Base-by-base conservation (phyloP, 2,329 filamentous ascomycete species). In the Fusarium sp. region DNA sequence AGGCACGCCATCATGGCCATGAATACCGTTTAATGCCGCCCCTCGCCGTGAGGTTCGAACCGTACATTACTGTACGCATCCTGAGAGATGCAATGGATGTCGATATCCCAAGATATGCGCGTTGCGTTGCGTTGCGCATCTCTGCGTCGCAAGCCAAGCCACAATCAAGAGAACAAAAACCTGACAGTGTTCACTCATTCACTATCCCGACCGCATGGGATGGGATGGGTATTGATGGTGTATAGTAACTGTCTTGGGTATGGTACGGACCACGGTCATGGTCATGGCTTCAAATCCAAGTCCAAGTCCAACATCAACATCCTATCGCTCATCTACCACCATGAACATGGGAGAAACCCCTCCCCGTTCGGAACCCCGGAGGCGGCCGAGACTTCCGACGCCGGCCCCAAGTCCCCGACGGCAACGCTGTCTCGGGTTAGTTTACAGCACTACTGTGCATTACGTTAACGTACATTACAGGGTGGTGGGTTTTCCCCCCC, bases 371-470 rank as follows among this genome's bases (percentile, higher is more conserved):
- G 58, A 67, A 63, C 52, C 67, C 70, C 69, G 71, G 67, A 69
- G 69, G 67, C 70, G 69, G 67, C 60, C 56, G 65, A 70, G 56
- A 59, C 60, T 65, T 69, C 71, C 71, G 69, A 69, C 59, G 62
- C 60, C 69, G 57, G 61, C 61, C 41, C 56, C 46, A 62, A 70
- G 62, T 67, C 58, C 65, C 67, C 67, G 70, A 70, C 69, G 62
- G 67, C 65, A 70, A 69, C 64, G 47, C 69, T 71, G 67, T 71
- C 60, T 72, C 63, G 61, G 69, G 70, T 70, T 72, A 70, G 62
- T 72, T 66, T 60, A 54, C 42, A 50, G 49, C 60, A 57, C 60
- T 64, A 51, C 52, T 13, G 20, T 20, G 20, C 20, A 20, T 20
- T 20, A 20, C 20, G 20, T 20, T 20, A 38, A 51, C 42, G 50